A percentile compares a stretch with the other conserved stretches of the same genome.
Evolutionary conservation across 768 basidiomycete genomes (phyloP).

Genomic region (Boletellus ananas): DNA sequence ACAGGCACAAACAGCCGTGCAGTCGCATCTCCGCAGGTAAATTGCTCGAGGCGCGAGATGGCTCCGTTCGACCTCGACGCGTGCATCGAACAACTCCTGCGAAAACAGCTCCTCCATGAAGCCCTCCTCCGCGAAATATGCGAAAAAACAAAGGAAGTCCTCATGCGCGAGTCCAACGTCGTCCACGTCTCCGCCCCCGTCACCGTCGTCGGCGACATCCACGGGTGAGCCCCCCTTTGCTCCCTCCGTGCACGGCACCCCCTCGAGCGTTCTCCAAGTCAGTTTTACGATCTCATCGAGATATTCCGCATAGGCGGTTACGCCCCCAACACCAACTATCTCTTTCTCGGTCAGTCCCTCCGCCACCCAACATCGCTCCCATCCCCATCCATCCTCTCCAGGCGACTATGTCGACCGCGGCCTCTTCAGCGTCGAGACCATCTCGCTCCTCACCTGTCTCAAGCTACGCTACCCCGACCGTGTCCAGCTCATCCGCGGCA

Average conservation of each 20-base stretch:
- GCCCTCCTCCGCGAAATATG: conserved; percentile 96
- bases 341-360: conserved; percentile 80
- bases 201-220: conserved; percentile 98
- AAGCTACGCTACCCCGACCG: conserved; percentile 96
- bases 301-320: conserved; percentile 99
- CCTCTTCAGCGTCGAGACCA: conserved; percentile 97
- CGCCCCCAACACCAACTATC: conserved; percentile 95
- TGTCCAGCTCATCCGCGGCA: conserved; percentile 94
- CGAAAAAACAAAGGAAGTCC: conserved; percentile 98
- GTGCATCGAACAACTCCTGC: conserved; percentile 85
- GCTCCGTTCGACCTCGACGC: conserved; percentile 91
- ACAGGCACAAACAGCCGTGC: conserved; percentile 18
- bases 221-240: conserved; percentile 61
- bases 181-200: conserved; percentile 96
- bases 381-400: conserved; percentile 31
- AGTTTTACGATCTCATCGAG: conserved; percentile 99
- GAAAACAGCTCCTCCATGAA: conserved; percentile 93
- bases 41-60: conserved; percentile 18
- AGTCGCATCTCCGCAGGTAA: conserved; percentile 2
- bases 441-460: conserved; percentile 93
- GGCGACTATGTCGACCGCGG: conserved; percentile 99
- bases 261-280: conserved; percentile 56
- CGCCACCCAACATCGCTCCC: neutral
- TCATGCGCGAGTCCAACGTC: conserved; percentile 98
- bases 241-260: conserved; percentile 16